A percentile compares a stretch with the other conserved stretches of the same genome.
Evolutionary conservation across 2,329 filamentous ascomycete species (phyloP).

Genomic region (Fusarium sp.): DNA sequence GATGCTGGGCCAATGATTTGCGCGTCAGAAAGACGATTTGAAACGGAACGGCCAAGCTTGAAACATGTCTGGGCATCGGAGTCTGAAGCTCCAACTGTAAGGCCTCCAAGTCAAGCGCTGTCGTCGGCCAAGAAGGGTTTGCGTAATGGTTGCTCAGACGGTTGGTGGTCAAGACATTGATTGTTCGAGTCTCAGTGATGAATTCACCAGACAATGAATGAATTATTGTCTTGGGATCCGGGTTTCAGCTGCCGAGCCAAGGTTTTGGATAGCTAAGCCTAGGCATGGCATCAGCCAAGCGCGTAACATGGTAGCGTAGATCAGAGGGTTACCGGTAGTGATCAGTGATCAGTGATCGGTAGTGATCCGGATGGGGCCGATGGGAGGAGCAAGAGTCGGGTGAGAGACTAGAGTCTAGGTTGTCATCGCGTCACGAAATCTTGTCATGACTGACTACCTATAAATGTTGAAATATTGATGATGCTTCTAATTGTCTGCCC

Average conservation of each 20-base stretch:
- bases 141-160: background rate
- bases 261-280: constrained; percentile 17
- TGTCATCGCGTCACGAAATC: constrained; percentile 34
- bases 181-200: background rate
- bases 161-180: background rate
- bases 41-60: constrained; percentile 18
- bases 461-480: constrained; percentile 17
- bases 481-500: constrained; percentile 15
- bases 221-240: constrained; percentile 8
- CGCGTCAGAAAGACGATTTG: background rate
- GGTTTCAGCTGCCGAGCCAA: constrained; percentile 40
- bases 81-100: background rate
- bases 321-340: background rate
- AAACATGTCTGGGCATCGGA: constrained; percentile 13
- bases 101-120: background rate
- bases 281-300: constrained; percentile 35
- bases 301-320: background rate
- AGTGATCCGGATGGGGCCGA: constrained; percentile 3
- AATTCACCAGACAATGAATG: background rate
- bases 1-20: constrained; percentile 1
- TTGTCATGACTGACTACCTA: background rate
- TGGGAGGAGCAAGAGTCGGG: background rate
- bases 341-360: constrained; percentile 1
- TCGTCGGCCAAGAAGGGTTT: background rate
- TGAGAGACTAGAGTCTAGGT: background rate